A percentile compares a stretch with the other conserved stretches of the same genome.
Conservation (phyloP, 805 yeast genomes). For the Torulaspora maleeae region DNA sequence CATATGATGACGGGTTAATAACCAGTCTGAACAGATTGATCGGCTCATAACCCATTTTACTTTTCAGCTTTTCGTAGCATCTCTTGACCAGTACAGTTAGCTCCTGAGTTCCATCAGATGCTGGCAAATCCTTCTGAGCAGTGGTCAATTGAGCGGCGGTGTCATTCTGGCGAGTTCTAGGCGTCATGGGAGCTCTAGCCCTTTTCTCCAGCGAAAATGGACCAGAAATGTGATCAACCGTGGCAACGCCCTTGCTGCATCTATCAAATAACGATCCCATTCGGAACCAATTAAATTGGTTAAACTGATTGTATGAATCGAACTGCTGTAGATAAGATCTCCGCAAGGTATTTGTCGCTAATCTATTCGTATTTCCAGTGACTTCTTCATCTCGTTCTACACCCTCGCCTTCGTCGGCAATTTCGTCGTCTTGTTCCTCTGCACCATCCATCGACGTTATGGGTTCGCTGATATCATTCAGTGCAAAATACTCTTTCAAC, state of each 20-base stretch:
- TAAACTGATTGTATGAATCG: slow-evolving; percentile 35
- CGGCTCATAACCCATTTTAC: slow-evolving; percentile 35
- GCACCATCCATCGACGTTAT: background rate
- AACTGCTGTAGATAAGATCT: slow-evolving; percentile 25
- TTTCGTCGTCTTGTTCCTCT: slow-evolving; percentile 21
- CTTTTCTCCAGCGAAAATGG: slow-evolving; percentile 61
- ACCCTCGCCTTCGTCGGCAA: slow-evolving; percentile 14
- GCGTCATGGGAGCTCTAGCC: slow-evolving; percentile 31
- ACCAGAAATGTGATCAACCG: slow-evolving; percentile 62
- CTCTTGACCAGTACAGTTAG: slow-evolving; percentile 55
- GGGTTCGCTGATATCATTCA: slow-evolving; percentile 20
- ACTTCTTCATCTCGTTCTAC: slow-evolving; percentile 9
- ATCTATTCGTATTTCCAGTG: slow-evolving; percentile 10
- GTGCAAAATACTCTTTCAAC: slow-evolving; percentile 31
- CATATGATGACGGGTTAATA: slow-evolving; percentile 69
- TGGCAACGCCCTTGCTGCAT: slow-evolving; percentile 40
- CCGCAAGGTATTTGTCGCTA: slow-evolving; percentile 15
- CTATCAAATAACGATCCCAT: slow-evolving; percentile 50
- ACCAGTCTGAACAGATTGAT: slow-evolving; percentile 62
- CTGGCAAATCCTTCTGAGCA: slow-evolving; percentile 51
- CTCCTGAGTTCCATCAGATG: slow-evolving; percentile 48
- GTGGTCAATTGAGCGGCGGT: slow-evolving; percentile 39
- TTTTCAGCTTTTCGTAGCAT: slow-evolving; percentile 42
- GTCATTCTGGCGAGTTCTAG: slow-evolving; percentile 38
- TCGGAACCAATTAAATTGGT: slow-evolving; percentile 53